phyloP scores from a whole-genome alignment of 139 green algal genomes.

The Chlamydomonas applanata region DNA sequence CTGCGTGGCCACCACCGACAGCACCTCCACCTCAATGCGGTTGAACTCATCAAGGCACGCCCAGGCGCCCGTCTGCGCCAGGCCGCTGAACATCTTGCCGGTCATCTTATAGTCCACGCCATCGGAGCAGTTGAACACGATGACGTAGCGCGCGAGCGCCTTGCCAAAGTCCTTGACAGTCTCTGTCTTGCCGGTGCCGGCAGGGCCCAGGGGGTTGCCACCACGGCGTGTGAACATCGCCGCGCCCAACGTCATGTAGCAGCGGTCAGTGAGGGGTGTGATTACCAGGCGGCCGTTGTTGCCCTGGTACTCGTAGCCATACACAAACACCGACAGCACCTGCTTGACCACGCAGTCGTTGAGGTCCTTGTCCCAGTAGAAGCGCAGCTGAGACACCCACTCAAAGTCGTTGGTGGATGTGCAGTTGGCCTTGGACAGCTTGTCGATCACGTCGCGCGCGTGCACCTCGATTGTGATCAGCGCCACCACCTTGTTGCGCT shows the following conservation, averaged over 20 bases:
- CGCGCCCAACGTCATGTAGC: slow-evolving; percentile 83
- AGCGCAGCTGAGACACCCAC: slow-evolving; percentile 79
- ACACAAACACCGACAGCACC: slow-evolving; percentile 71
- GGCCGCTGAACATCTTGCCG: slow-evolving; percentile 78
- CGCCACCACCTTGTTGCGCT: slow-evolving; percentile 78
- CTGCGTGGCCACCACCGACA: slow-evolving; percentile 82
- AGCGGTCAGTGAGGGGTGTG: slow-evolving; percentile 66
- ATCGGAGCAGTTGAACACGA: slow-evolving; percentile 90
- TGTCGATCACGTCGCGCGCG: slow-evolving; percentile 82
- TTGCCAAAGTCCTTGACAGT: slow-evolving; percentile 64
- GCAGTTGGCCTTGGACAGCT: slow-evolving; percentile 68
- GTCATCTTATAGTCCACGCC: slow-evolving; percentile 87
- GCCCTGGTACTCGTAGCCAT: slow-evolving; percentile 82
- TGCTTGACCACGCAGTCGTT: slow-evolving; percentile 84
- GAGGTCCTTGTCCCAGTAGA: slow-evolving; percentile 80
- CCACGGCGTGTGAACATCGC: slow-evolving; percentile 77
- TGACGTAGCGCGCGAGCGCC: slow-evolving; percentile 75
- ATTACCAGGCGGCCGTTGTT: slow-evolving; percentile 68
- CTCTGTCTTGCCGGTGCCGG: slow-evolving; percentile 83
- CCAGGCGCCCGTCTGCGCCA: slow-evolving; percentile 83
- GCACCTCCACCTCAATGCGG: slow-evolving; percentile 86
- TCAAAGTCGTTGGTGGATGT: slow-evolving; percentile 64
- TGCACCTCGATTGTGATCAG: slow-evolving; percentile 85
- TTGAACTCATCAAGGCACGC: slow-evolving; percentile 90
- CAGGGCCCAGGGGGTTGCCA: slow-evolving; percentile 73